Evolutionary conservation across 2,329 filamentous ascomycete genomes (phyloP), one percentile per base, ranked within the genome.

Genomic region (Paecilomyces dactylethromorphus): DNA sequence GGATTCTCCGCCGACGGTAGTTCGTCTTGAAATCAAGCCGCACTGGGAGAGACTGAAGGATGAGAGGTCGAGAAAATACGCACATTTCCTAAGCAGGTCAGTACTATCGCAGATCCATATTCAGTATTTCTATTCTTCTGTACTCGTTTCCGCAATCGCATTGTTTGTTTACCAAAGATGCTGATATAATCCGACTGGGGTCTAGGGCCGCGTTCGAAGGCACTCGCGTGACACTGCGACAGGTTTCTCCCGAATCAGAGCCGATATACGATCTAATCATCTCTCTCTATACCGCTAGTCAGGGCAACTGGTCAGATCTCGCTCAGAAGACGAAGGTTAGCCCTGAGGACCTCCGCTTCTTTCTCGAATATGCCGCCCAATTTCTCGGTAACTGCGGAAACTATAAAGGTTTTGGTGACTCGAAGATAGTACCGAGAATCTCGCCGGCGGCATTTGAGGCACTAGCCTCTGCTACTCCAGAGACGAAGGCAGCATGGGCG

Each of bases 1-100:
- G 53, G 94, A 99, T 76, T 87, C 88, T 63, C 94, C 94, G 53
- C 94, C 94, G 0, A 89, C 87, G 54, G 86, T 97, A 58, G 93
- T 97, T 60, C 86, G 88, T 54, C 84, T 99, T 55, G 88, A 91
- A 73, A 94, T 97, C 73, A 91, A 91, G 78, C 90, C 91, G 71
- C 93, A 97, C 77, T 99, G 97, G 68, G 89, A 93, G 58, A 85
- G 75, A 6, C 68, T 81, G 52, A 75, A 74, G 39, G 72, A 79
- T 59, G 69, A 71, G 52, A 74, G 89, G 71, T 86, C 96, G 79
- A 92, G 93, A 79, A 87, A 89, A 71, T 97, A 97, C 81, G 90
- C 92, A 63, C 92, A 97, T 77, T 92, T 88, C 71, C 90, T 96
- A 71, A 91, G 87, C 83, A 85, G 84, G 88, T 90, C 81, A 66